A percentile compares a stretch with the other conserved stretches of the same genome.
Evolutionary conservation across 768 basidiomycete genomes (phyloP).

Genomic region (Boletus reticuloceps): DNA sequence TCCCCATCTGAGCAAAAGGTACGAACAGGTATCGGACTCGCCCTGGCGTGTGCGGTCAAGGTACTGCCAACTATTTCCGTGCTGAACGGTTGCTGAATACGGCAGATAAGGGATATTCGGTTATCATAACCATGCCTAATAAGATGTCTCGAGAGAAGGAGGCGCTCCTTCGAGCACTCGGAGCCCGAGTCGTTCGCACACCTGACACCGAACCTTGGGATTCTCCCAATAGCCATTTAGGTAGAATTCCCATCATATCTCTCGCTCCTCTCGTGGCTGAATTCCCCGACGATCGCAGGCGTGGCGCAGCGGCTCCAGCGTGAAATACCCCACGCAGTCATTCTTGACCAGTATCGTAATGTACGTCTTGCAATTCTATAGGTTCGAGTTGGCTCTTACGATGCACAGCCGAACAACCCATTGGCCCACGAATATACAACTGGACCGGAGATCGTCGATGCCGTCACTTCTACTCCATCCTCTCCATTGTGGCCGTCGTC

Average conservation of each 20-base stretch:
- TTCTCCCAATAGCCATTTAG: conserved; percentile 88
- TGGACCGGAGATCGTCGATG: conserved; percentile 87
- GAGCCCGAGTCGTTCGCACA: conserved; percentile 93
- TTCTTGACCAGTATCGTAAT: conserved; percentile 89
- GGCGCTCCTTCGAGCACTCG: conserved; percentile 84
- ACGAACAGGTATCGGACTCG: conserved; percentile 80
- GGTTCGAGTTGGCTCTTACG: neutral
- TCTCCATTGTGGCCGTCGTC: conserved; percentile 58
- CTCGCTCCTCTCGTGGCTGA: conserved; percentile 66
- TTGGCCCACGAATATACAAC: conserved; percentile 89
- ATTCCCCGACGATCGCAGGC: conserved; percentile 85
- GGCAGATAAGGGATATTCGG: conserved; percentile 86
- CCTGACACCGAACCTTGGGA: conserved; percentile 89
- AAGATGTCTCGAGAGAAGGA: conserved; percentile 99
- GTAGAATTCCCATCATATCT: conserved; percentile 47
- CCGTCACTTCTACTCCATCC: conserved; percentile 64
- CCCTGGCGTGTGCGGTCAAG: conserved; percentile 92
- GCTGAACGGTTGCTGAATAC: conserved; percentile 62
- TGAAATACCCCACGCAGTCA: conserved; percentile 81
- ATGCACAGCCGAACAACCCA: conserved; percentile 70
- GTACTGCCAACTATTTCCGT: conserved; percentile 39
- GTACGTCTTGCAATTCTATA: conserved; percentile 37
- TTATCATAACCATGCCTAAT: conserved; percentile 87
- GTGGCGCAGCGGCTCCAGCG: conserved; percentile 76
- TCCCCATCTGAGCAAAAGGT: neutral